These are phyloP conservation scores for Cladosporium sp. DNA, from an alignment of 2,329 filamentous ascomycete species.

Conservation along the genomic window DNA sequence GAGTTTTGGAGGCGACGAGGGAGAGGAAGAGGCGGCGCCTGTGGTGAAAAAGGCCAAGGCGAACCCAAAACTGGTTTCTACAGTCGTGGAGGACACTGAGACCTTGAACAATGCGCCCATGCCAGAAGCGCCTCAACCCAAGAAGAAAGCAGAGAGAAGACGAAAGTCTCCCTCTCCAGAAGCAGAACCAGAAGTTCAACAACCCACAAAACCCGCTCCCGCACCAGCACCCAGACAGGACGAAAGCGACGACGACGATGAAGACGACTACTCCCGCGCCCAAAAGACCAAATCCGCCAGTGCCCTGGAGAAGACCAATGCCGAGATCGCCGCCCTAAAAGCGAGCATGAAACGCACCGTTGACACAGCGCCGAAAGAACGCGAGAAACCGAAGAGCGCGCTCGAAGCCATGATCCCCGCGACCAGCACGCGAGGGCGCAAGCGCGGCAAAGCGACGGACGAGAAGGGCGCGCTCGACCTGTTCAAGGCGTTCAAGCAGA, in stretches of 20 bases:
- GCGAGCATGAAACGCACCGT: slow-evolving; percentile 68
- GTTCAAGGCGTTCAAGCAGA: slow-evolving; percentile 72
- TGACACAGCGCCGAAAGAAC: slow-evolving; percentile 31
- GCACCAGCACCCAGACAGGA: not conserved
- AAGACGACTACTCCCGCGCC: slow-evolving; percentile 16
- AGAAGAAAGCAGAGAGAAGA: slow-evolving; percentile 16
- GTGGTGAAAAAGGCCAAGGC: slow-evolving; percentile 71
- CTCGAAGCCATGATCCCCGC: slow-evolving; percentile 69
- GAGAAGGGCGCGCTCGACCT: slow-evolving; percentile 58
- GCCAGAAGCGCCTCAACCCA: slow-evolving; percentile 18
- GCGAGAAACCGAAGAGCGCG: slow-evolving; percentile 58
- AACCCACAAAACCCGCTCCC: not conserved
- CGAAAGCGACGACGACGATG: slow-evolving; percentile 16
- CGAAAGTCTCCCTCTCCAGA: slow-evolving; percentile 14
- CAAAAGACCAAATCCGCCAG: slow-evolving; percentile 14
- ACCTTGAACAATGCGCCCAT: slow-evolving; percentile 15
- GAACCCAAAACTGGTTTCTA: slow-evolving; percentile 61
- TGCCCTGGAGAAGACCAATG: slow-evolving; percentile 62
- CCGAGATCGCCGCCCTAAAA: slow-evolving; percentile 73
- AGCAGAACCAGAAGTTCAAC: slow-evolving; percentile 10
- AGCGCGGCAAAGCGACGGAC: slow-evolving; percentile 51
- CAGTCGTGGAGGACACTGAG: slow-evolving; percentile 19
- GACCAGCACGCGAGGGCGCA: slow-evolving; percentile 64
- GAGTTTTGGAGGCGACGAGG: slow-evolving; percentile 66
- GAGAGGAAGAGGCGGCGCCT: slow-evolving; percentile 50